Evolutionary conservation across 768 basidiomycete genomes (phyloP), one percentile per base, ranked within the genome.

Genomic region (Amanita thiersii): DNA sequence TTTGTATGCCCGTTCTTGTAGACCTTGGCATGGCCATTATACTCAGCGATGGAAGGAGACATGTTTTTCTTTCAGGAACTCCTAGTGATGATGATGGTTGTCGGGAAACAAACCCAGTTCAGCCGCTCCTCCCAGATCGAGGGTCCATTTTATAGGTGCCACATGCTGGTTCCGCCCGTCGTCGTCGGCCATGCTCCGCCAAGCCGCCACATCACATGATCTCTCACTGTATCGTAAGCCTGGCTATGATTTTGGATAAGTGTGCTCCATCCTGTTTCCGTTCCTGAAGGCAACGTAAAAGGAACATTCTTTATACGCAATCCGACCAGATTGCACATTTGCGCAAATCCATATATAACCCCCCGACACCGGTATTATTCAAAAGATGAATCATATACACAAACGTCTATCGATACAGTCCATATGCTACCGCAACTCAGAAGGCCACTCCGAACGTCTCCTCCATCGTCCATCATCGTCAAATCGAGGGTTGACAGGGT

Each of bases 401-500:
- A n/a, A n/a, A n/a, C n/a, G n/a, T n/a, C n/a, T n/a, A n/a, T n/a
- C n/a, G n/a, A n/a, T n/a, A n/a, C n/a, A n/a, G n/a, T n/a, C n/a
- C n/a, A n/a, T n/a, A n/a, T n/a, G n/a, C n/a, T 66, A 87, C 47
- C 63, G 75, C 52, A 87, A 56, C 43, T 73, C 75, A 40, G 55
- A 56, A 0, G 86, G 85, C 87, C 87, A 89, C 43, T 85, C 81
- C 18, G 58, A 63, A 26, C 87, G 69, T 52, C 70, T 67, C 40
- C 69, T 60, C 79, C 80, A 81, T 28, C 75, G 65, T 37, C 87
- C 87, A 34, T 80, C 72, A 1, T 54, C 49, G 53, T 82, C 81
- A 56, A 86, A 88, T 11, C 87, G 72, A 28, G 83, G 83, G 52
- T 89, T 90, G 8, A 70, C 66, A 14, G 72, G 72, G 53, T 79